Percentiles rank a stretch among this genome's conserved stretches.
These are phyloP conservation scores for Fusarium sp. DNA, from an alignment of 2,329 filamentous ascomycete species.

Conservation along the genomic window DNA sequence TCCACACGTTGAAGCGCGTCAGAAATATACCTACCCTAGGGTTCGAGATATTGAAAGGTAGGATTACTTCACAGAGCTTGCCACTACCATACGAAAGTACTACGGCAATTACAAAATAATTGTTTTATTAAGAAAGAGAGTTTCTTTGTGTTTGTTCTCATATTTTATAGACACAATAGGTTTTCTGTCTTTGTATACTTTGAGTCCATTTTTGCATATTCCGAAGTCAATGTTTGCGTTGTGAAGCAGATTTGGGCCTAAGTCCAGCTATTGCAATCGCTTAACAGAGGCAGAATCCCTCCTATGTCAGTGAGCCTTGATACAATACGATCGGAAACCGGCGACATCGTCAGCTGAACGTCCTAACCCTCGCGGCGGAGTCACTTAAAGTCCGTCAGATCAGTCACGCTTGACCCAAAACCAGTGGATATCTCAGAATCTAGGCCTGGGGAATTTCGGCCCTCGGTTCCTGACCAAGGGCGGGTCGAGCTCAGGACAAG, in stretches of 20 bases:
- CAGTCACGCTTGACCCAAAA: not conserved
- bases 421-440: not conserved
- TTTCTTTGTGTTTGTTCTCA: accelerated
- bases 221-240: accelerated
- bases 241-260: no score
- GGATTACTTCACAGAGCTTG: no score
- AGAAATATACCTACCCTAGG: not conserved
- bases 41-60: accelerated
- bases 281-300: accelerated
- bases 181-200: accelerated
- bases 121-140: accelerated
- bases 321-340: no score
- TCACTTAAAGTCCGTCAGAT: not conserved
- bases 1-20: not conserved
- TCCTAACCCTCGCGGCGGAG: not conserved
- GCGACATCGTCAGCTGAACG: not conserved
- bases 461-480: slow-evolving; percentile 7
- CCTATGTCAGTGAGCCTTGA: not conserved
- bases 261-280: accelerated
- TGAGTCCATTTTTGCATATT: no score
- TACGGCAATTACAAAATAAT: accelerated
- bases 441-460: slow-evolving; percentile 14
- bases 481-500: slow-evolving; percentile 11
- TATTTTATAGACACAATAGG: accelerated
- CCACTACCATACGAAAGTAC: accelerated